Percentiles rank a stretch among this genome's conserved stretches.
phyloP scores from a whole-genome alignment of 2,329 filamentous ascomycete genomes.

The Aspergillus quadricinctus region DNA sequence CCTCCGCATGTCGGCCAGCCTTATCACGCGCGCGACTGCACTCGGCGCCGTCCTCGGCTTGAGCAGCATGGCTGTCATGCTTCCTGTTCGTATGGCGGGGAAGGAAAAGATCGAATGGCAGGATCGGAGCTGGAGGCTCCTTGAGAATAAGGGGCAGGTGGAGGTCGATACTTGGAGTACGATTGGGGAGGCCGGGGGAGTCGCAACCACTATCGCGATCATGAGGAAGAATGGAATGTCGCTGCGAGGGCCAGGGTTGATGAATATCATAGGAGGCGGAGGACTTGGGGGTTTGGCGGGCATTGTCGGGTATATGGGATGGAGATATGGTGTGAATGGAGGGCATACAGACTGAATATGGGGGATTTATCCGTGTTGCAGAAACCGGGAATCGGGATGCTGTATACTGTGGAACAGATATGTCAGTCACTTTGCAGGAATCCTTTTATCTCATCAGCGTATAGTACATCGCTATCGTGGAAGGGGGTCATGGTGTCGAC shows the following conservation, averaged over 20 bases:
- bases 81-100: conserved; percentile 51
- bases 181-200: conserved; percentile 1
- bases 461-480: too few relatives aligned
- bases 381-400: neutral
- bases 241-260: neutral
- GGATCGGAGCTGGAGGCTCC: conserved; percentile 59
- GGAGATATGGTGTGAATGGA: neutral
- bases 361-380: too few relatives aligned
- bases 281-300: conserved; percentile 7
- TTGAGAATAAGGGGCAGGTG: conserved; percentile 55
- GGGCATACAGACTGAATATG: neutral
- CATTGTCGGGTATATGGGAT: conserved; percentile 4
- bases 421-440: too few relatives aligned
- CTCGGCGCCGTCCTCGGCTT: conserved; percentile 45
- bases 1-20: conserved; percentile 32
- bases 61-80: conserved; percentile 42
- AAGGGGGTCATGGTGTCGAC: too few relatives aligned
- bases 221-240: neutral
- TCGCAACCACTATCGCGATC: neutral
- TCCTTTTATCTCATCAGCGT: too few relatives aligned
- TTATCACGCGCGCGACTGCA: conserved; percentile 36
- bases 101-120: conserved; percentile 60
- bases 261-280: neutral
- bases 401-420: conserved; percentile 5
- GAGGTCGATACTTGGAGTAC: conserved; percentile 10